Base-by-base conservation (phyloP, 75 land plant genomes). In the Sequoiadendron giganteum region DNA sequence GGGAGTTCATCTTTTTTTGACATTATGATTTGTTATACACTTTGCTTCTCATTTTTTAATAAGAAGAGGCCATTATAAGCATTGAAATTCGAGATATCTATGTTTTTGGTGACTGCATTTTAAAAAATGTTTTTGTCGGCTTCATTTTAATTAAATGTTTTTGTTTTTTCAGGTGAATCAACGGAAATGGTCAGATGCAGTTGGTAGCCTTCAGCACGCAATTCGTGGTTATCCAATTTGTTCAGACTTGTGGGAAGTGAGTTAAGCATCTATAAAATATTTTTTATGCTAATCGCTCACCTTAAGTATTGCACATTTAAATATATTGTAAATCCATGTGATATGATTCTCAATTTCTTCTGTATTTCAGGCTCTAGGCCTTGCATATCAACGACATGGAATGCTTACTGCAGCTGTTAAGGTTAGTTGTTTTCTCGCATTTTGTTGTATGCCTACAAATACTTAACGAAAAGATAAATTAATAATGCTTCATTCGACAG, bases 361-460 rank as follows among this genome's bases (percentile, higher is more conserved):
- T 47, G 15, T 47, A 45, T 43, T 90, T 84, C 90, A 98, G 99
- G 96, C 97, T n/a, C 91, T 98, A 11, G 99, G 97, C 81, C 91
- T 97, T 92, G 96, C 99, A 79, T 98, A 98, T 88, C 95, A 96
- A 61, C 90, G 93, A 43, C 89, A 95, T 87, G 99, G 99, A 78
- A 98, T 96, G 99, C 91, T 95, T 78, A 98, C 96, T 88, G 97
- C 99, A 81, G 99, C 99, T 80, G 68, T 97, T 14, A 98, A 98
- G 99, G 99, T 95, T 61, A 45, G 36, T 38, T 78, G 14, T 36
- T 16, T 56, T 18, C 49, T 85, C 18, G 39, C 34, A 10, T 21
- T 52, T 49, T 54, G 68, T 11, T 34, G 18, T 21, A 52, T 54
- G 38, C 10, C 4, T 6, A 9, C 5, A 21, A 28, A 10, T 19